Conservation (phyloP, 441 rosid species). For the Populus trichocarpa region DNA sequence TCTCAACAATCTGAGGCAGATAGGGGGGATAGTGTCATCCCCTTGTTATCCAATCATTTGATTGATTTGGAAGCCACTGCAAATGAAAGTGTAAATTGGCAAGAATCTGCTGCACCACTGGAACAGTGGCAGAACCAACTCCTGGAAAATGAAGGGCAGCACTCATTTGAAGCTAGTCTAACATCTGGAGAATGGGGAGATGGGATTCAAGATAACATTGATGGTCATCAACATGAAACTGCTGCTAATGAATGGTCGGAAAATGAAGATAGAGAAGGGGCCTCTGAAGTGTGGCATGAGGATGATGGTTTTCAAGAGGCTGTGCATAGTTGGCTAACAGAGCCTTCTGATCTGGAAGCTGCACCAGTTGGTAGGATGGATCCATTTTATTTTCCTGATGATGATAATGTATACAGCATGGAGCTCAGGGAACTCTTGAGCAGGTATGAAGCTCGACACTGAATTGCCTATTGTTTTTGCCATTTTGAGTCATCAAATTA, state of each 20-base stretch:
- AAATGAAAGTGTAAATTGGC: conserved; percentile 27
- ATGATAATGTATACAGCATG: conserved; percentile 50
- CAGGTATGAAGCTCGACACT: conserved; percentile 44
- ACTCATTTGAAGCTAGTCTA: conserved; percentile 35
- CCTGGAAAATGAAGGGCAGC: conserved; percentile 40
- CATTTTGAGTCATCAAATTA: conserved; percentile 3
- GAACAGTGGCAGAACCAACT: conserved; percentile 39
- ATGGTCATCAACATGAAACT: conserved; percentile 34
- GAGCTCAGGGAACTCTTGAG: conserved; percentile 84
- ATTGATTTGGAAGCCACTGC: conserved; percentile 31
- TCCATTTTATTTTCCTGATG: conserved; percentile 52
- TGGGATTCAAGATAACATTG: conserved; percentile 34
- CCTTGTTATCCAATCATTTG: conserved; percentile 16
- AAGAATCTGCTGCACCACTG: conserved; percentile 29
- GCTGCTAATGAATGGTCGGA: conserved; percentile 34
- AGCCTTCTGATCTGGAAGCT: conserved; percentile 45
- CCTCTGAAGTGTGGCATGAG: conserved; percentile 38
- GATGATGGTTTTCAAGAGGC: conserved; percentile 48
- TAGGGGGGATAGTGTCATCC: conserved; percentile 25
- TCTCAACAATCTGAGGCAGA: conserved; percentile 30
- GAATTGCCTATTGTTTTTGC: conserved; percentile 1
- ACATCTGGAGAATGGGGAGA: conserved; percentile 40
- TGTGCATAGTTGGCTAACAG: conserved; percentile 53
- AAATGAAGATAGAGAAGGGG: conserved; percentile 49
- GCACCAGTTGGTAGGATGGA: conserved; percentile 43